Conservation (phyloP, 2,329 filamentous ascomycete genomes). For the Hymenoscyphus fructigenus region DNA sequence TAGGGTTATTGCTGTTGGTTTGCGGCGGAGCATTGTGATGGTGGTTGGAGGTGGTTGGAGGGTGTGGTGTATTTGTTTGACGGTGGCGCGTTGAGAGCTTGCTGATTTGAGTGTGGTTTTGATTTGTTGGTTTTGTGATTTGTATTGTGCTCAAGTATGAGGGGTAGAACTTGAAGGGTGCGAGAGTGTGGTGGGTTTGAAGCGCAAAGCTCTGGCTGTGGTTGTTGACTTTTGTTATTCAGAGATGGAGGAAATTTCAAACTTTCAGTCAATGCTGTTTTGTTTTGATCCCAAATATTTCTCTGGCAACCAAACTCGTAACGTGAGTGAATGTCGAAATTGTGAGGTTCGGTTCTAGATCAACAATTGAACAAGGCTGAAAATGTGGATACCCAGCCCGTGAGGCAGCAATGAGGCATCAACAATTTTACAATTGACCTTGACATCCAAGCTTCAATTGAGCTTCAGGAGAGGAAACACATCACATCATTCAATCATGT, state of each 20-base stretch:
- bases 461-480: not conserved
- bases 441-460: constrained; percentile 5
- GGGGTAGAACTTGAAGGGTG: not conserved
- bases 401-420: constrained; percentile 18
- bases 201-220: not conserved
- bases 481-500: constrained; percentile 32
- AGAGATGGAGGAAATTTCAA: not conserved
- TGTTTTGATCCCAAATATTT: not conserved
- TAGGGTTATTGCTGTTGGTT: constrained; percentile 65
- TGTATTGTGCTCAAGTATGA: no score
- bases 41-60: not conserved
- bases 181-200: not conserved
- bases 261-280: not conserved
- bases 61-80: not conserved
- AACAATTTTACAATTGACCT: constrained; percentile 6
- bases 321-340: not conserved
- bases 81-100: constrained; percentile 1
- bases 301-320: not conserved
- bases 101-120: constrained; percentile 1
- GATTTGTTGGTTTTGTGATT: not conserved
- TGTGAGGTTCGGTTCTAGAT: not conserved
- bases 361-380: constrained; percentile 16
- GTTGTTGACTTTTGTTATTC: not conserved
- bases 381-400: constrained; percentile 16
- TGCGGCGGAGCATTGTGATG: constrained; percentile 61